Percentiles rank a stretch among this genome's conserved stretches.
Evolutionary conservation across 148 eudicot genomes (phyloP).

Genomic region (Euryodendron excelsum): DNA sequence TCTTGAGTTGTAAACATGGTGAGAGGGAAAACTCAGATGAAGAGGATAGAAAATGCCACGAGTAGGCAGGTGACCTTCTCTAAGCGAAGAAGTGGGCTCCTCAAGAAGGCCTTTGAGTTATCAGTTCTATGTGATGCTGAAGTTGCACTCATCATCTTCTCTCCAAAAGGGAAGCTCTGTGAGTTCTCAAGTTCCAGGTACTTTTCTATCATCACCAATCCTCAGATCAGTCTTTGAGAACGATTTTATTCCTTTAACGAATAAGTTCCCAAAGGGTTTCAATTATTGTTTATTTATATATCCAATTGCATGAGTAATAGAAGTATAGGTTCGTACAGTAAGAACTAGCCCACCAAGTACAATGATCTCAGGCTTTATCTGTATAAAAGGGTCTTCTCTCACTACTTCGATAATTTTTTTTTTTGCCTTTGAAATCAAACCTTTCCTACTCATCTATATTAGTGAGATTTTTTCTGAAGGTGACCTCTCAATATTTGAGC

Average conservation of each 20-base stretch:
- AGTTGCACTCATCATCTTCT: conserved; percentile 61
- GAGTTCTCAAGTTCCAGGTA: conserved; percentile 73
- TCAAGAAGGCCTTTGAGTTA: conserved; percentile 67
- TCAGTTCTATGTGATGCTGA: conserved; percentile 75
- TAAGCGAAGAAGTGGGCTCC: conserved; percentile 64
- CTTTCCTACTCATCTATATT: neutral
- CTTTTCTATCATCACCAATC: no score
- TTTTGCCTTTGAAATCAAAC: neutral
- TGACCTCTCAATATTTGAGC: neutral
- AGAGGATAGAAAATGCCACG: conserved; percentile 65
- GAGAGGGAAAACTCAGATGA: conserved; percentile 69
- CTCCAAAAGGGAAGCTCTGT: conserved; percentile 54
- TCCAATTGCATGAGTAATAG: no score
- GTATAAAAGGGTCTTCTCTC: neutral
- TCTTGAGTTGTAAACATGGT: conserved; percentile 37
- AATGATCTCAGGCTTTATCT: conserved; percentile 1
- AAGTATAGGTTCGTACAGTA: no score
- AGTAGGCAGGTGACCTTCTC: conserved; percentile 76
- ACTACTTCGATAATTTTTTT: neutral
- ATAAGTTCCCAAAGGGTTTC: no score
- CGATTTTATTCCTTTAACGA: no score
- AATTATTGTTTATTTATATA: no score
- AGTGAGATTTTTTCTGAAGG: neutral
- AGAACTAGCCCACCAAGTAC: conserved; percentile 4
- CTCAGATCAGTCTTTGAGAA: no score